Base-by-base conservation (phyloP, 2,329 filamentous ascomycete genomes). In the Colletotrichum sp. region DNA sequence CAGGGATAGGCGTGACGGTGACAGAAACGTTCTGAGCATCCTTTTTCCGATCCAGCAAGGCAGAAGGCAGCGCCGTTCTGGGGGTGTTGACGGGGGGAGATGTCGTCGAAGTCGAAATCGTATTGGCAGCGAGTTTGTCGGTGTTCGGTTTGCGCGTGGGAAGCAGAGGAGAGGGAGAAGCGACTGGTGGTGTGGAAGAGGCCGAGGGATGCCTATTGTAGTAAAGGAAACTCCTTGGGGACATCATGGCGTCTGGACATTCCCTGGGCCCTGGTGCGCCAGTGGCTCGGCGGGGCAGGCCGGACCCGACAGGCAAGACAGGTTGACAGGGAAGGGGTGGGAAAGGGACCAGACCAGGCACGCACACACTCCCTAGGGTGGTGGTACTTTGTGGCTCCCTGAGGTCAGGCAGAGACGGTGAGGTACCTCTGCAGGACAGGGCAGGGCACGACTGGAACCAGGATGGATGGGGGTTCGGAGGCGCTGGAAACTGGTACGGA, bases 221-320 rank as follows among this genome's bases (percentile, higher is more conserved):
- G 76, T 78, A 78, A 68, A 77, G 76, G 76, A 78, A 78, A 78
- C 77, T 78, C 72, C 77, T 78, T 69, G 77, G 77, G 76, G 77
- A 77, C 77, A 78, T 77, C 77, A 78, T 78, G 72, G 68, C 75
- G 72, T 70, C 76, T 77, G 73, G 69, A 76, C 73, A 71, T 77
- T 71, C 76, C 69, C 69, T 77, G 72, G 44, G 57, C 39, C 57
- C 52, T 62, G 64, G 57, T 65, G 70, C 76, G 68, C 76, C 68
- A 73, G 73, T 72, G 68, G 76, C 74, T 73, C 73, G 66, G 76
- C 76, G 76, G 76, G 76, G 76, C 76, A 77, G 62, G 66, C 76
- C 73, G 73, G 76, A 63, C 76, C 73, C 73, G 64, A 76, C 73
- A 73, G 49, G 70, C 64, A 76, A 76, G 73, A 73, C 73, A 76